These are phyloP conservation scores for Coleophoma eucalyptorum DNA, from an alignment of 2,329 filamentous ascomycete genomes.

Conservation along the genomic window DNA sequence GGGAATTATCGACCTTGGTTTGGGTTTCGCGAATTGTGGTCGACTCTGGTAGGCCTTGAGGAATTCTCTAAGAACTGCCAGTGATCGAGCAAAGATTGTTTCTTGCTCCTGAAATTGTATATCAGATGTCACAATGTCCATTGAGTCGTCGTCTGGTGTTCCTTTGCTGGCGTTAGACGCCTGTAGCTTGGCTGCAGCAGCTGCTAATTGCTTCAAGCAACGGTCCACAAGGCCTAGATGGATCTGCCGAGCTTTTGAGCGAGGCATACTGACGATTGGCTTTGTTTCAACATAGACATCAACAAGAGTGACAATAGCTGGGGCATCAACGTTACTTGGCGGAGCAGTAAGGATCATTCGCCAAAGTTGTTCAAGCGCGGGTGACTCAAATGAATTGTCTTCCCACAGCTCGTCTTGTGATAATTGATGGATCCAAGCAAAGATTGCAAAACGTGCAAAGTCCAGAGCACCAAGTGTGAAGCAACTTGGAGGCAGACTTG, in stretches of 20 bases:
- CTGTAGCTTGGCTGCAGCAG: slow-evolving; percentile 56
- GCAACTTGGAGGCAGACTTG: slow-evolving; percentile 49
- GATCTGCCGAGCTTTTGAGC: slow-evolving; percentile 47
- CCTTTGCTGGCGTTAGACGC: slow-evolving; percentile 36
- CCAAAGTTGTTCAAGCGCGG: slow-evolving; percentile 73
- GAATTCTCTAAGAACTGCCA: slow-evolving; percentile 66
- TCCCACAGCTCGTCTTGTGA: slow-evolving; percentile 45
- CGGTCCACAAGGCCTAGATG: slow-evolving; percentile 71
- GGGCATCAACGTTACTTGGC: slow-evolving; percentile 59
- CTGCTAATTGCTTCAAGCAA: slow-evolving; percentile 67
- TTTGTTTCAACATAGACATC: slow-evolving; percentile 64
- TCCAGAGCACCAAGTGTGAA: slow-evolving; percentile 60
- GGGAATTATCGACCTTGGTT: slow-evolving; percentile 49
- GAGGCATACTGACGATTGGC: slow-evolving; percentile 45
- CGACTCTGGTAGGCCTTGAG: slow-evolving; percentile 61
- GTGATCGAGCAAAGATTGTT: slow-evolving; percentile 62
- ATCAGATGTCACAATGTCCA: slow-evolving; percentile 46
- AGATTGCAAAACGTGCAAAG: slow-evolving; percentile 52
- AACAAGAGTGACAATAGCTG: slow-evolving; percentile 68
- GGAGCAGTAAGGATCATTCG: slow-evolving; percentile 70
- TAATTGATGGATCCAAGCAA: slow-evolving; percentile 44
- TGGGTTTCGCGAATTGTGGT: slow-evolving; percentile 55
- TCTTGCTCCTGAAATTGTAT: slow-evolving; percentile 50
- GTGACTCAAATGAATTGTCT: slow-evolving; percentile 46
- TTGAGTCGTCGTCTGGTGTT: slow-evolving; percentile 46